Conservation (phyloP, 371 early-diverging fungal genomes). For the Haplosporangium sp. region DNA sequence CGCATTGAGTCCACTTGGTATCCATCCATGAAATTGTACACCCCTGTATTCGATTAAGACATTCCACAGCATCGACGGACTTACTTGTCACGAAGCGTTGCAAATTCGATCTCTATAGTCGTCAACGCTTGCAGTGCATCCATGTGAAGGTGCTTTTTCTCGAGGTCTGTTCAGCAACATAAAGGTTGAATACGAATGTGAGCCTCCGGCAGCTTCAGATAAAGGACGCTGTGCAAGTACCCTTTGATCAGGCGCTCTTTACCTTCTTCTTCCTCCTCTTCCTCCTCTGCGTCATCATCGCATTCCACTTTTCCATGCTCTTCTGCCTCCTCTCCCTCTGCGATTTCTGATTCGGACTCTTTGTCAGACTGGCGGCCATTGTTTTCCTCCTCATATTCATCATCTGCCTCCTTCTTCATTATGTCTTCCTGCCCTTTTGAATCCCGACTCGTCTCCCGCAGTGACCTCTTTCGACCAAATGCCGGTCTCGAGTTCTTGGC, state of each 20-base stretch:
- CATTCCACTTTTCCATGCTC: conserved; percentile 15
- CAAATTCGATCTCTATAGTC: conserved; percentile 63
- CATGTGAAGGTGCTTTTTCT: conserved; percentile 50
- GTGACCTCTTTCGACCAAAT: conserved; percentile 21
- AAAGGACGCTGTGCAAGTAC: too few species aligned
- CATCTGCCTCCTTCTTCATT: conserved; percentile 6
- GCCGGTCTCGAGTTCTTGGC: conserved; percentile 5
- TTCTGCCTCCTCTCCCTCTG: conserved; percentile 26
- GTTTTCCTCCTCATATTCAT: conserved; percentile 4
- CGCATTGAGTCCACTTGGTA: not conserved
- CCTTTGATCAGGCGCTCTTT: not conserved
- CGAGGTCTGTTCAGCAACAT: conserved; percentile 22
- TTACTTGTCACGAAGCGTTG: conserved; percentile 61
- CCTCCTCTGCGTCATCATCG: conserved; percentile 26
- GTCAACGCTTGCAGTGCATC: conserved; percentile 61
- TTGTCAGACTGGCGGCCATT: conserved; percentile 23
- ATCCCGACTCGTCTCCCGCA: conserved; percentile 26
- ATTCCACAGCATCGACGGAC: not conserved
- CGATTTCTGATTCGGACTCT: conserved; percentile 31
- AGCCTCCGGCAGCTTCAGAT: not conserved
- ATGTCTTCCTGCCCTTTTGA: conserved; percentile 21
- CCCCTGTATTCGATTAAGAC: too few species aligned
- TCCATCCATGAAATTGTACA: not conserved
- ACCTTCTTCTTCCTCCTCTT: conserved; percentile 34
- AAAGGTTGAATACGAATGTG: not conserved